phyloP scores from a whole-genome alignment of 1,284 basidiomycete genomes.

The Tetrapyrgos nigripes region DNA sequence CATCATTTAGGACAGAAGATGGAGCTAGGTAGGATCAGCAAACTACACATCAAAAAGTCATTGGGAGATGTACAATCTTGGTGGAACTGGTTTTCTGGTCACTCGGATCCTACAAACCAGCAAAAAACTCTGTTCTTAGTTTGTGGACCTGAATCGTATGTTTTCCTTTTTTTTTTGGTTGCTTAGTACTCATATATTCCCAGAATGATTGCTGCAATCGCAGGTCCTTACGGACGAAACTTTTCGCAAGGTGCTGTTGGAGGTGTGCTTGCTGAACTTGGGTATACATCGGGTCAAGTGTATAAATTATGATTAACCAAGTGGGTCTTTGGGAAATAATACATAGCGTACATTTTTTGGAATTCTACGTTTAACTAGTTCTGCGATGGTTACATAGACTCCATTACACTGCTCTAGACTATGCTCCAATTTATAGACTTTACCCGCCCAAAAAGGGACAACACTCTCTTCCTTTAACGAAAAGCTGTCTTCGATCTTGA shows the following conservation, averaged over 20 bases:
- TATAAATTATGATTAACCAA: conserved; percentile 75
- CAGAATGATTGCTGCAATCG: conserved; percentile 78
- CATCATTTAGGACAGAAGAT: too few relatives aligned
- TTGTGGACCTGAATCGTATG: conserved; percentile 82
- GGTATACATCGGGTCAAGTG: conserved; percentile 66
- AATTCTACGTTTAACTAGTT: not conserved
- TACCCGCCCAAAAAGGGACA: conserved; percentile 92
- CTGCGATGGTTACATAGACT: not conserved
- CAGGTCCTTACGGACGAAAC: conserved; percentile 79
- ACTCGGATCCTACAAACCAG: conserved; percentile 25
- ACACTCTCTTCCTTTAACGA: conserved; percentile 63
- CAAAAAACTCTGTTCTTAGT: conserved; percentile 68
- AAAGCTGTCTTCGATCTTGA: conserved; percentile 57
- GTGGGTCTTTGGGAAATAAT: too few relatives aligned
- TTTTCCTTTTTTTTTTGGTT: conserved; percentile 19
- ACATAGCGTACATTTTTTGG: not conserved
- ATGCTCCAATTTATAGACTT: conserved; percentile 87
- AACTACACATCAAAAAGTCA: conserved; percentile 42
- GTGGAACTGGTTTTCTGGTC: conserved; percentile 50
- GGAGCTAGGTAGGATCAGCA: too few relatives aligned
- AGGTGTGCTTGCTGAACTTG: conserved; percentile 71
- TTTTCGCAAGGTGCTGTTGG: conserved; percentile 75
- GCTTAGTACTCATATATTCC: conserved; percentile 8
- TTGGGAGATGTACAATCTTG: conserved; percentile 42
- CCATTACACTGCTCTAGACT: conserved; percentile 28